A percentile compares a stretch with the other conserved stretches of the same genome.
phyloP scores from a whole-genome alignment of 371 early-diverging fungal genomes.

The Blyttiomyces sp. region DNA sequence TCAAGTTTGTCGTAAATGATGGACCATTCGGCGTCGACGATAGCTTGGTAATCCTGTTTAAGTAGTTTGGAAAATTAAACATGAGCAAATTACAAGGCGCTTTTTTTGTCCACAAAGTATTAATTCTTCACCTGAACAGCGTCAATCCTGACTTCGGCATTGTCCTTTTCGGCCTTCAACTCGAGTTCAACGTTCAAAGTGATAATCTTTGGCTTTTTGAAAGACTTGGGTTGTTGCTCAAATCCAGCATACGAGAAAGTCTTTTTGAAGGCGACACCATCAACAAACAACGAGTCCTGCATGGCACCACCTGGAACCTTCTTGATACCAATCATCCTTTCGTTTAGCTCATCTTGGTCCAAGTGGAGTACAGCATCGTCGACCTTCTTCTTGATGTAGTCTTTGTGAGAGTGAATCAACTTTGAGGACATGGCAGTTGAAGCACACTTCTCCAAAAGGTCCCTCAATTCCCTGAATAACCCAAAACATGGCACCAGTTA shows the following conservation, averaged over 20 bases:
- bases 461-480: conserved; percentile 78
- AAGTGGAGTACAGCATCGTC: conserved; percentile 94
- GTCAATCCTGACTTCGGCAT: conserved; percentile 99
- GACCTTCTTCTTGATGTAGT: conserved; percentile 98
- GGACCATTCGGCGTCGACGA: conserved; percentile 99
- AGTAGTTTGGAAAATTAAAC: conserved; percentile 1
- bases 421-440: conserved; percentile 98
- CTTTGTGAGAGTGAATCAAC: conserved; percentile 94
- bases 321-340: conserved; percentile 96
- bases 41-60: conserved; percentile 95
- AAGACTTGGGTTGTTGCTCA: conserved; percentile 99
- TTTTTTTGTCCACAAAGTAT: neutral
- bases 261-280: conserved; percentile 99
- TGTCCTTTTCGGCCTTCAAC: conserved; percentile 99
- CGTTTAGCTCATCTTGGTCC: conserved; percentile 88
- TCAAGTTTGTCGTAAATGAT: conserved; percentile 99
- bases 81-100: neutral
- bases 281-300: conserved; percentile 95
- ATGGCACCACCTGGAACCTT: conserved; percentile 98
- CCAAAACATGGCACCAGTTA: too few species aligned
- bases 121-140: conserved; percentile 68
- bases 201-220: conserved; percentile 91
- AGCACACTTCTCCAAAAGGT: conserved; percentile 93
- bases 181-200: conserved; percentile 98
- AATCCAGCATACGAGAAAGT: conserved; percentile 99